These are phyloP conservation scores for Aureobasidium subglaciale DNA, from an alignment of 2,329 filamentous ascomycete species.

Conservation along the genomic window DNA sequence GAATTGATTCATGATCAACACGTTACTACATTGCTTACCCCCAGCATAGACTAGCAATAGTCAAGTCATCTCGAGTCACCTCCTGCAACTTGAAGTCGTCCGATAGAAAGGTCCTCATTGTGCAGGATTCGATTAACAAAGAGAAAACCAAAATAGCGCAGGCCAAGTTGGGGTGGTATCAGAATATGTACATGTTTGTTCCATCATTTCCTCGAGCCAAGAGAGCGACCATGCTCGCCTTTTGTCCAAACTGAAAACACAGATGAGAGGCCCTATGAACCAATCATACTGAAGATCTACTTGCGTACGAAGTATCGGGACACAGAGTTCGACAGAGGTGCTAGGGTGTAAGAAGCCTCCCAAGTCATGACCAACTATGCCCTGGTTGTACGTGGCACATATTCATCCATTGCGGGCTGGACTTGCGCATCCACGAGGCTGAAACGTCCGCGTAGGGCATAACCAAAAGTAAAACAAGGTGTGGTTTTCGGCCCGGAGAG, in stretches of 20 bases:
- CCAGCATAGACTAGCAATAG: conserved; percentile 13
- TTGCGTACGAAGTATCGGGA: not conserved
- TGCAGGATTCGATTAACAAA: not conserved
- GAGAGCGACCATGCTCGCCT: not conserved
- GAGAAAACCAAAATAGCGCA: not conserved
- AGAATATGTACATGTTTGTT: conserved; percentile 2
- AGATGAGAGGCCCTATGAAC: not conserved
- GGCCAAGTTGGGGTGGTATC: not conserved
- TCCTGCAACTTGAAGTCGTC: conserved; percentile 13
- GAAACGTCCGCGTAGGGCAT: not conserved
- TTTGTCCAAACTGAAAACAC: not conserved
- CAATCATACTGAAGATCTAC: conserved; percentile 5
- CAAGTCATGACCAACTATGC: not conserved
- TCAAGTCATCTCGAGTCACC: conserved; percentile 15
- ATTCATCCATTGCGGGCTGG: not conserved
- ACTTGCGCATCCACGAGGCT: not conserved
- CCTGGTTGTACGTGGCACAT: not conserved
- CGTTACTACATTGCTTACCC: not conserved
- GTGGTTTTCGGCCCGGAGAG: not conserved
- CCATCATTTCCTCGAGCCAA: conserved; percentile 1
- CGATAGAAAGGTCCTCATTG: conserved; percentile 15
- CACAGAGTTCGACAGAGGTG: not conserved
- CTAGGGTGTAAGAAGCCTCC: not conserved
- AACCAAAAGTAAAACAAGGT: not conserved
- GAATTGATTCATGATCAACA: not conserved